phyloP scores from a whole-genome alignment of 768 basidiomycete genomes.

The Trametes cubensis region DNA sequence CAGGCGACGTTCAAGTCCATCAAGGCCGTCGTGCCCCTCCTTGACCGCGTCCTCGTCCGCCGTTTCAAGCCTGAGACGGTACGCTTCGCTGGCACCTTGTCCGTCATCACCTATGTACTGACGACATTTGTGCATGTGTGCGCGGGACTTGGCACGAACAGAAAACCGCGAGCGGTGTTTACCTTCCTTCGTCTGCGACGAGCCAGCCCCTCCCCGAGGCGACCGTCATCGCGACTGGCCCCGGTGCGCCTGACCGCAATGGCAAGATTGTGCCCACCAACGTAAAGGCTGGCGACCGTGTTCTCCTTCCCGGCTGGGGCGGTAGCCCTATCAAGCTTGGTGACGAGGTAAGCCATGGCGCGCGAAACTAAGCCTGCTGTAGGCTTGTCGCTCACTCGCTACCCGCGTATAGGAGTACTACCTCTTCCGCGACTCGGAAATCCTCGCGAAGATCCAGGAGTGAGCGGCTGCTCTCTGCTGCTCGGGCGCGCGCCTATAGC shows the following conservation, averaged over 20 bases:
- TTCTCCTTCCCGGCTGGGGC: slow-evolving; percentile 95
- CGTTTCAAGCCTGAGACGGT: slow-evolving; percentile 97
- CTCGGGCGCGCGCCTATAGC: background rate
- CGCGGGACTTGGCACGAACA: slow-evolving; percentile 34
- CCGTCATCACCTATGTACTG: background rate
- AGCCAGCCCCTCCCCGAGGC: slow-evolving; percentile 91
- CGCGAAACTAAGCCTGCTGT: background rate
- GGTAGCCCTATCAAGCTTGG: slow-evolving; percentile 95
- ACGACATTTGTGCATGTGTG: background rate
- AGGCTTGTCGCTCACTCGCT: slow-evolving; percentile 7
- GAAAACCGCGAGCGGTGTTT: slow-evolving; percentile 98
- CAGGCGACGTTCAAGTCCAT: slow-evolving; percentile 96
- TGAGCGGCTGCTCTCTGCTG: slow-evolving; percentile 35
- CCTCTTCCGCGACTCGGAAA: slow-evolving; percentile 93
- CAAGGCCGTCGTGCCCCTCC: slow-evolving; percentile 83
- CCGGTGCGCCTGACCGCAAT: slow-evolving; percentile 89
- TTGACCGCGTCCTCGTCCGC: slow-evolving; percentile 97
- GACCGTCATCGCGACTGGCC: slow-evolving; percentile 93
- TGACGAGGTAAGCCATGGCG: slow-evolving; percentile 73
- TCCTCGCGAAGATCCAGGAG: slow-evolving; percentile 95
- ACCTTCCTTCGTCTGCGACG: slow-evolving; percentile 91
- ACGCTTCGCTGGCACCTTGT: slow-evolving; percentile 31
- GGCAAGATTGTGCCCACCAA: slow-evolving; percentile 72
- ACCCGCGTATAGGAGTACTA: slow-evolving; percentile 73
- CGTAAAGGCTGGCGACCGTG: slow-evolving; percentile 89